Evolutionary conservation across 2,329 filamentous ascomycete genomes (phyloP), one percentile per base, ranked within the genome.

Genomic region (Stachybotrys elegans): DNA sequence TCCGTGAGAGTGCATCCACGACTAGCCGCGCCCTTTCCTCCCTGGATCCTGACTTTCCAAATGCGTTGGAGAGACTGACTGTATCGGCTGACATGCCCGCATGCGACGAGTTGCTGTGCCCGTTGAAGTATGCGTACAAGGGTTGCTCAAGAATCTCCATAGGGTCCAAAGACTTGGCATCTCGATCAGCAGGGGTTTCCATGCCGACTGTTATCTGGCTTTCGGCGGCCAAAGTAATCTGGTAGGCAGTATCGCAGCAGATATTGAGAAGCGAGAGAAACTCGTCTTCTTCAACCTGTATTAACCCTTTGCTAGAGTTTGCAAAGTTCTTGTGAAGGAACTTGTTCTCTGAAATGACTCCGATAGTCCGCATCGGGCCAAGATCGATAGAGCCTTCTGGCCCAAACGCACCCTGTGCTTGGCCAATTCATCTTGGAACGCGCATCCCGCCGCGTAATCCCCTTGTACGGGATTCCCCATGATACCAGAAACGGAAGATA

Each of bases 361-460:
- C 53, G n/a, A 56, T 48, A 12, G 48, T 45, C 13, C 48, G 32
- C 22, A 57, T 43, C 31, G 43, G 43, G 3, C 50, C 50, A 0
- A 60, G 16, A 37, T 60, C 14, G 48, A 45, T 0, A 47, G 42
- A 1, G 45, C 55, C 3, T 42, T 41, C 29, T 51, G 50, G 14
- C 48, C 48, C 23, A 41, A 42, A 12, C 45, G 36, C 1, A 38
- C 34, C 11, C 56, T 48, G 22, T 52, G 45, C 7, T 43, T 44
- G 3, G 55, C 53, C 3, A 61, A 45, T 6, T 50, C 50, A 37
- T 60, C 57, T 11, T 63, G 60, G 51, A 60, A 67, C 1, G 57
- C 49, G 37, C 57, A 55, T 14, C 56, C 62, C 0, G 63, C 61
- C 0, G 63, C 50, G 48, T 75, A 74, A 47, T 69, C 70, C 27